These are phyloP conservation scores for Coniochaeta hoffmannii DNA, from an alignment of 2,329 filamentous ascomycete genomes.

Conservation along the genomic window DNA sequence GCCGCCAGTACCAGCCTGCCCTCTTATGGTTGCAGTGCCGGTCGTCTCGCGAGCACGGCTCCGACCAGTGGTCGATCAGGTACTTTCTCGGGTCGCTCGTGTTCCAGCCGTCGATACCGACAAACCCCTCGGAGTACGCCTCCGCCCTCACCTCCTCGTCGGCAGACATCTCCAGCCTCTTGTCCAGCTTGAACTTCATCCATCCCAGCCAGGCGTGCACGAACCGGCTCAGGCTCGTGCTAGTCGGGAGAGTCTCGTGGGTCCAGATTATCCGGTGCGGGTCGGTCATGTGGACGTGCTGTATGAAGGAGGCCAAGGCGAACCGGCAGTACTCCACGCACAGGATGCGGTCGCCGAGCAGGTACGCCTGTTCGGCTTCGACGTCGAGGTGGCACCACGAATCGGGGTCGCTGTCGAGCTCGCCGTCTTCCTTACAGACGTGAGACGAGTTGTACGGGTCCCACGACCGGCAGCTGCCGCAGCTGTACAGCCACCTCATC, in stretches of 20 bases:
- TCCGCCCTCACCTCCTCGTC: constrained; percentile 2
- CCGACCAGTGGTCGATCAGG: neutral
- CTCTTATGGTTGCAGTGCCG: neutral
- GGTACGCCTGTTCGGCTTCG: constrained; percentile 7
- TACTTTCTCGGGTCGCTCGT: neutral
- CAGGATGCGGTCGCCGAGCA: constrained; percentile 9
- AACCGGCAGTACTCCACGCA: constrained; percentile 5
- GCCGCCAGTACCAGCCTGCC: neutral
- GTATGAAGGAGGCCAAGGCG: constrained; percentile 6
- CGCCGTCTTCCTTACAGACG: neutral
- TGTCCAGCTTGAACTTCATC: constrained; percentile 5
- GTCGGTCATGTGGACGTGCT: constrained; percentile 3
- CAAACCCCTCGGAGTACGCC: neutral
- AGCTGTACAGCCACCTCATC: constrained; percentile 10
- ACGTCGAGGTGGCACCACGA: constrained; percentile 3
- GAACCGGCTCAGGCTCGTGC: constrained; percentile 6
- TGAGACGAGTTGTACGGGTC: constrained; percentile 1
- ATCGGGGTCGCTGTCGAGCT: neutral
- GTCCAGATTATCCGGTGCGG: constrained; percentile 4
- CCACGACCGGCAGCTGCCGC: constrained; percentile 5
- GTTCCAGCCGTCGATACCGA: neutral
- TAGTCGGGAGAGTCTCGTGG: constrained; percentile 2
- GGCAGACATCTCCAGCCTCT: neutral
- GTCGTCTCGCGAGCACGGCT: neutral
- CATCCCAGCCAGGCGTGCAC: constrained; percentile 7